Conservation (phyloP, 768 basidiomycete genomes). For the Tephrocybe sp. region DNA sequence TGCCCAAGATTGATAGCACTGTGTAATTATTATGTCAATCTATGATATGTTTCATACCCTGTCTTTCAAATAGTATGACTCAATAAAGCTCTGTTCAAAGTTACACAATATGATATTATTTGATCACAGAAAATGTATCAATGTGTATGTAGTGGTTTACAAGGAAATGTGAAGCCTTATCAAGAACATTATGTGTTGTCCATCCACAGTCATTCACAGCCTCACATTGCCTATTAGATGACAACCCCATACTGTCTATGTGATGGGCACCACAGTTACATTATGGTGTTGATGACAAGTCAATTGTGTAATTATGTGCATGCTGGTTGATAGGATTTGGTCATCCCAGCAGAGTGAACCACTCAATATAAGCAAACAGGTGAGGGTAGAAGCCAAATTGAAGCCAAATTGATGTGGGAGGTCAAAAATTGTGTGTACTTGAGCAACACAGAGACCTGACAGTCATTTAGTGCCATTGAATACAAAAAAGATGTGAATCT, state of each 20-base stretch:
- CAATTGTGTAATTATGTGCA: slow-evolving; percentile 22
- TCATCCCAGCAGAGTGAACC: slow-evolving; percentile 1
- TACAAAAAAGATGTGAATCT: background rate
- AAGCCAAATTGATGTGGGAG: slow-evolving; percentile 2
- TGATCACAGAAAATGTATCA: slow-evolving; percentile 14
- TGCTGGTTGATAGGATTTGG: slow-evolving; percentile 2
- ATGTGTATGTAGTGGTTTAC: slow-evolving; percentile 16
- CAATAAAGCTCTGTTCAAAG: background rate
- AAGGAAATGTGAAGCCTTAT: slow-evolving; percentile 9
- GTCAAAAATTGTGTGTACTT: slow-evolving; percentile 6
- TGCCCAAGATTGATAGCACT: background rate
- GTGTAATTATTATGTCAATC: background rate
- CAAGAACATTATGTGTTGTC: slow-evolving; percentile 20
- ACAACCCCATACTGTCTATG: slow-evolving; percentile 11
- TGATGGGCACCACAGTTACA: slow-evolving; percentile 17
- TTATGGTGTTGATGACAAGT: slow-evolving; percentile 17
- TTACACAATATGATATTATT: background rate
- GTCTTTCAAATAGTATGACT: background rate
- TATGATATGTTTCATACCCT: background rate
- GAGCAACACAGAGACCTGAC: slow-evolving; percentile 8
- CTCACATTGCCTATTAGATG: slow-evolving; percentile 20
- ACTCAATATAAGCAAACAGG: slow-evolving; percentile 7
- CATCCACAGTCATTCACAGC: slow-evolving; percentile 8
- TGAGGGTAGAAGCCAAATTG: slow-evolving; percentile 4
- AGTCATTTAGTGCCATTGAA: background rate